phyloP scores from a whole-genome alignment of 1,284 basidiomycete genomes.

The Tranzscheliella williamsii region DNA sequence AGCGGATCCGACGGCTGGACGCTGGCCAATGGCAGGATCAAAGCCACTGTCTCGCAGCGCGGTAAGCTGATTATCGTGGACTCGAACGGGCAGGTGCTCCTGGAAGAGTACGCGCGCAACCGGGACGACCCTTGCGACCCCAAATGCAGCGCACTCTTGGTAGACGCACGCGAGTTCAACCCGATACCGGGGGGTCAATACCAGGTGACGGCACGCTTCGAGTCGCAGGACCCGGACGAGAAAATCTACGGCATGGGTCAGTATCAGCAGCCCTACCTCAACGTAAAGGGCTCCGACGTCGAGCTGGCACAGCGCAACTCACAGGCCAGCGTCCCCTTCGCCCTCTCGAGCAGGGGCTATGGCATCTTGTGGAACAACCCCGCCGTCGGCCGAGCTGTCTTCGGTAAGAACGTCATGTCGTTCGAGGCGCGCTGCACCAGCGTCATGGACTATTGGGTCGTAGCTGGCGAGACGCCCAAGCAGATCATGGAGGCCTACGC shows the following conservation, averaged over 20 bases:
- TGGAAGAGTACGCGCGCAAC: constrained; percentile 16
- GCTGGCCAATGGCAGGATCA: constrained; percentile 13
- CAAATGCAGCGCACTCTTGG: constrained; percentile 18
- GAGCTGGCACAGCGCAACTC: constrained; percentile 27
- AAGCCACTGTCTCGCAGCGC: constrained; percentile 2
- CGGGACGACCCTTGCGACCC: constrained; percentile 17
- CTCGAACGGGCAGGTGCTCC: constrained; percentile 3
- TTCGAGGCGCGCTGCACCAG: constrained; percentile 17
- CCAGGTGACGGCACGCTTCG: constrained; percentile 15
- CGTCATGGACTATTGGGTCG: constrained; percentile 26
- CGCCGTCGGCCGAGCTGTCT: constrained; percentile 11
- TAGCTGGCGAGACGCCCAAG: constrained; percentile 7
- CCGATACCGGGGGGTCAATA: constrained; percentile 12
- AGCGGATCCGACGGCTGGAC: neutral
- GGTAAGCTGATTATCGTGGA: constrained; percentile 11
- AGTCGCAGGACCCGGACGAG: constrained; percentile 13
- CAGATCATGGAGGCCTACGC: constrained; percentile 16
- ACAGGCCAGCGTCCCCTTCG: constrained; percentile 20
- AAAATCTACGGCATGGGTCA: constrained; percentile 31
- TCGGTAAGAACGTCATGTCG: constrained; percentile 21
- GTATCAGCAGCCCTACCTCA: constrained; percentile 14
- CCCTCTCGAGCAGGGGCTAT: constrained; percentile 18
- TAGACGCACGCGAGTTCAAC: constrained; percentile 18
- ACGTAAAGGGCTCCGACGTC: constrained; percentile 15
- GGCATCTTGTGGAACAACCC: constrained; percentile 31